Base-by-base conservation (phyloP, 768 basidiomycete genomes). In the Naematelia encephala region DNA sequence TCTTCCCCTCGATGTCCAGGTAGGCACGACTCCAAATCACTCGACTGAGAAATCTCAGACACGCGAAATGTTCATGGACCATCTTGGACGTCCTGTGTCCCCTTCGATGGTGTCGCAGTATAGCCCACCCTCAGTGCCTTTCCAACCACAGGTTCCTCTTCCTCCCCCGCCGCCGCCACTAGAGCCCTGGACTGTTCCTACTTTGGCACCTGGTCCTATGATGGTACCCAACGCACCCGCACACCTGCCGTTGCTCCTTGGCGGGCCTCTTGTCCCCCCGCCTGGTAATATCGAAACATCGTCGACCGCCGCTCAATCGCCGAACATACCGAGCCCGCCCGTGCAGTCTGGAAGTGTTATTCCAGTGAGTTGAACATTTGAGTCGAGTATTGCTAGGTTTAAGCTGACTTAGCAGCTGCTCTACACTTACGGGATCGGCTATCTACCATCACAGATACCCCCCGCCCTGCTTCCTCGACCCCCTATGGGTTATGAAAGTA, bases 31-130 rank as follows among this genome's bases (percentile, higher is more conserved):
- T n/a, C 27, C 26, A 22, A 14, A 23, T 22, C 14, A n/a, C 19
- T 26, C 48, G 51, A 27, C 67, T 47, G 39, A 58, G 23, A 12
- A 13, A 29, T 21, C 29, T 19, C 50, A 71, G 67, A 39, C 53
- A 2, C 55, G 56, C 28, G 69, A 71, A 39, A 66, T 64, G 61
- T 64, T 55, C 46, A 43, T 71, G 34, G 69, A 71, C 43, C 34
- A 60, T 22, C 22, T 27, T 16, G 67, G 64, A 4, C 54, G 67
- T 53, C 49, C 67, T 2, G 60, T 66, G 49, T 59, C 56, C 29
- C 64, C 67, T 2, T 68, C 67, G 2, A 68, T 71, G 64, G 60
- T 56, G 16, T 60, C 63, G 1, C 68, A 67, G 30, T 65, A 65
- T 22, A 58, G 54, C 19, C 64, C 64, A 3, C 57, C 56, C 23